Conservation (phyloP, 2,329 filamentous ascomycete species). For the Harringtonia aguacate region DNA sequence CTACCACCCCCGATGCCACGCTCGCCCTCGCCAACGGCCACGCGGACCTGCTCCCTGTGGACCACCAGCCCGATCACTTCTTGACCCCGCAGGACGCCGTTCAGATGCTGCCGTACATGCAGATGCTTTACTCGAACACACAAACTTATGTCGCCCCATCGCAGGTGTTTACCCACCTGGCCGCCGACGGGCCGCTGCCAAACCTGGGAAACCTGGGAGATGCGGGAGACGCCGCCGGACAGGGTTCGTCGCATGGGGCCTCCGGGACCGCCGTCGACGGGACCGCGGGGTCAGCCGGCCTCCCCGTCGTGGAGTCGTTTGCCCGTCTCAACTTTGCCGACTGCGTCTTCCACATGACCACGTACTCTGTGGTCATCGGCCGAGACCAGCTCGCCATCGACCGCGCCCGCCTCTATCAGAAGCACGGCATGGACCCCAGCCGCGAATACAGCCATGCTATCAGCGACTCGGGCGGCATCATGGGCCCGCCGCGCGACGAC, state of each 20-base stretch:
- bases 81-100: too few species aligned
- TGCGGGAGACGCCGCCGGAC: too few species aligned
- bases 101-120: too few species aligned
- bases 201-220: too few species aligned
- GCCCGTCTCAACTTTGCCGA: constrained; percentile 60
- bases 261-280: not conserved
- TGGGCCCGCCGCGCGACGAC: constrained; percentile 50
- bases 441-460: constrained; percentile 53
- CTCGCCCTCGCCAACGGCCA: too few species aligned
- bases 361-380: constrained; percentile 60
- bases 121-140: too few species aligned
- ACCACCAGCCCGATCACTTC: too few species aligned
- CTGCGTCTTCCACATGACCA: constrained; percentile 70
- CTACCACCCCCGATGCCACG: too few species aligned
- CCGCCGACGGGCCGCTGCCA: too few species aligned
- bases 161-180: too few species aligned
- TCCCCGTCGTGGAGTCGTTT: constrained; percentile 38
- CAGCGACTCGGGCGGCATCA: constrained; percentile 59
- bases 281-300: not conserved
- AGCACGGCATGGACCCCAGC: constrained; percentile 18
- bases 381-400: constrained; percentile 53
- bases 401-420: constrained; percentile 42
- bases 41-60: too few species aligned
- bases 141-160: too few species aligned
- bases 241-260: not conserved